Percentiles rank a stretch among this genome's conserved stretches.
Conservation (phyloP, 441 rosid species). For the Euphorbia celastroides region DNA sequence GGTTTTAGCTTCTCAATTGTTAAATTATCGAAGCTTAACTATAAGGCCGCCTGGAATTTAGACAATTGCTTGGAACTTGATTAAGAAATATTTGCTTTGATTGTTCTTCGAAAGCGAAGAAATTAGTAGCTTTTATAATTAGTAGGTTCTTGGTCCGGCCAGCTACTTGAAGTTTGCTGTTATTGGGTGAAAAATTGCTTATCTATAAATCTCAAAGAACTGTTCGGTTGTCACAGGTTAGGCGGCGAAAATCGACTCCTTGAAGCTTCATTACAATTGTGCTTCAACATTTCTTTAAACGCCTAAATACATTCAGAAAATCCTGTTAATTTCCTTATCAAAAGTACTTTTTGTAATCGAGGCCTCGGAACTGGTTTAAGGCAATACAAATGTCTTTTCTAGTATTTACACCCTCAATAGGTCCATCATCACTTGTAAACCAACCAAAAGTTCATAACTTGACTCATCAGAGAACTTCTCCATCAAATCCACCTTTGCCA, state of each 20-base stretch:
- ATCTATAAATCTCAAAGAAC: not conserved
- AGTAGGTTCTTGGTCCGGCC: too few relatives aligned
- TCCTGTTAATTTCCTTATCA: not conserved
- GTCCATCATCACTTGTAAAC: constrained; percentile 22
- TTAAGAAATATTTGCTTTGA: too few relatives aligned
- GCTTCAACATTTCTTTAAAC: not conserved
- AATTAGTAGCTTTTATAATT: too few relatives aligned
- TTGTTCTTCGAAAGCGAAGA: too few relatives aligned
- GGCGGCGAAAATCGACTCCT: not conserved
- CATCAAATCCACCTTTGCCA: constrained; percentile 14
- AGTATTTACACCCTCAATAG: constrained; percentile 27
- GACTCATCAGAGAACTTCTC: constrained; percentile 15
- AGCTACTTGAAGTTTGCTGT: too few relatives aligned
- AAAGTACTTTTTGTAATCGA: not conserved
- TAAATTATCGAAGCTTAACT: too few relatives aligned
- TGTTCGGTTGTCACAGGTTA: constrained; percentile 11
- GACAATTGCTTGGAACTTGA: too few relatives aligned
- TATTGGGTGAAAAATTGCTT: not conserved
- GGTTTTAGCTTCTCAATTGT: too few relatives aligned
- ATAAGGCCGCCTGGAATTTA: too few relatives aligned
- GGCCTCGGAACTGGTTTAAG: not conserved
- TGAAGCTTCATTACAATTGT: not conserved
- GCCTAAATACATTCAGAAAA: not conserved
- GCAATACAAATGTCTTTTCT: constrained; percentile 38
- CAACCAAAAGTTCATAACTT: not conserved